A percentile compares a stretch with the other conserved stretches of the same genome.
Evolutionary conservation across 257 asterid species (phyloP).

Genomic region (Plantago elongata): DNA sequence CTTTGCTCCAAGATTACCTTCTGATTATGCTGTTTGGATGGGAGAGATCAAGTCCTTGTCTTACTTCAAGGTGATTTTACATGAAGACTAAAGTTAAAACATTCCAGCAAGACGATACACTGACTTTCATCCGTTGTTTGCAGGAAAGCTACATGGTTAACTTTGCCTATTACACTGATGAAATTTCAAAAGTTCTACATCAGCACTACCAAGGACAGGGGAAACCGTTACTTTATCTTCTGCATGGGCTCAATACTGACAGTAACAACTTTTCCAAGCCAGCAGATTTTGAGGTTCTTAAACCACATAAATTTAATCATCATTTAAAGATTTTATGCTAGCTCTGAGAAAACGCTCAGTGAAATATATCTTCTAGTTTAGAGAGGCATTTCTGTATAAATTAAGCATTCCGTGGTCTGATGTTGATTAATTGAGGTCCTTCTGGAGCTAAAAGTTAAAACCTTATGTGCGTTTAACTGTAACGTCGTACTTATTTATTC

Average conservation of each 20-base stretch:
- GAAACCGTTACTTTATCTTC: conserved; percentile 72
- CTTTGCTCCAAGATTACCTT: conserved; percentile 84
- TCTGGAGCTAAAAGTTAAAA: no score
- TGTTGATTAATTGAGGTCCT: no score
- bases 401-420: no score
- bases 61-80: conserved; percentile 64
- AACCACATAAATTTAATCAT: no score
- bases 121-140: conserved; percentile 29
- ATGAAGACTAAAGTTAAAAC: conserved; percentile 11
- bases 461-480: no score
- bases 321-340: neutral
- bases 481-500: no score
- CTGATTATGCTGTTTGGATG: conserved; percentile 90
- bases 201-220: conserved; percentile 58
- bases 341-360: neutral
- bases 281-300: conserved; percentile 74
- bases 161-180: conserved; percentile 62
- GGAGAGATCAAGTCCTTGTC: conserved; percentile 77
- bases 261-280: conserved; percentile 80
- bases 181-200: conserved; percentile 57
- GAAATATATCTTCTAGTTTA: no score
- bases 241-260: conserved; percentile 89
- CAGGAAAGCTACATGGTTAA: conserved; percentile 77
- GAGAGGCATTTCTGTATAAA: no score
- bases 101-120: conserved; percentile 14